Evolutionary conservation across 164 flowering plant species (phyloP).

Genomic region (Tetracentron sinense): DNA sequence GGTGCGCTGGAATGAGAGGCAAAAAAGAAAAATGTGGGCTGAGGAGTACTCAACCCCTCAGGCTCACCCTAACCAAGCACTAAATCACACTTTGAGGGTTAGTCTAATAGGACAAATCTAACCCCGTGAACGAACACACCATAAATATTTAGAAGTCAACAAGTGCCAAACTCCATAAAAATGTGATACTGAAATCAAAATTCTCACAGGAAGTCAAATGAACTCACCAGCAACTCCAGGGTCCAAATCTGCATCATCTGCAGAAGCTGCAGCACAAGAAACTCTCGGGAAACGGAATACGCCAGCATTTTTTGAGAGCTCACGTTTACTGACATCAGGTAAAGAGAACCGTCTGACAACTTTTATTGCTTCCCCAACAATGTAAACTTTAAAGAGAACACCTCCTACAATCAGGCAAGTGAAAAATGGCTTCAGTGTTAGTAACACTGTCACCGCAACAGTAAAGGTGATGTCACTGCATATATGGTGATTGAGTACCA

Average conservation of each 20-base stretch:
- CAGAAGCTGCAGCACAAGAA: constrained; percentile 95
- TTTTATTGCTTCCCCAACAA: constrained; percentile 87
- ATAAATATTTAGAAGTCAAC: constrained; percentile 1
- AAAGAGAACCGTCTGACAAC: constrained; percentile 91
- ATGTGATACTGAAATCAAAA: no score
- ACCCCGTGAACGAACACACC: no score
- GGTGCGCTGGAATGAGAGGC: no score
- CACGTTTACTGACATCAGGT: constrained; percentile 68
- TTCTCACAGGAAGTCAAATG: neutral
- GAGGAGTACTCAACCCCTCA: no score
- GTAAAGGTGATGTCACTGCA: neutral
- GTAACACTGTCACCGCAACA: neutral
- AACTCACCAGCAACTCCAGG: constrained; percentile 80
- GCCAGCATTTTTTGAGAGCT: constrained; percentile 58
- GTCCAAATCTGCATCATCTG: constrained; percentile 92
- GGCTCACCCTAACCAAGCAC: no score
- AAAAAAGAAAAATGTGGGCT: no score
- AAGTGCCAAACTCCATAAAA: no score
- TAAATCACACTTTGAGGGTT: no score
- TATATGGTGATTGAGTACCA: constrained; percentile 41
- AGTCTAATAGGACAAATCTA: no score
- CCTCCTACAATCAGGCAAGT: constrained; percentile 54
- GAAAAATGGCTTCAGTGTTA: neutral
- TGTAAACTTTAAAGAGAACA: constrained; percentile 84
- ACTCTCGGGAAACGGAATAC: constrained; percentile 85